A percentile compares a stretch with the other conserved stretches of the same genome.
phyloP scores from a whole-genome alignment of 306 rosid species.

The Cyamopsis tetragonoloba region DNA sequence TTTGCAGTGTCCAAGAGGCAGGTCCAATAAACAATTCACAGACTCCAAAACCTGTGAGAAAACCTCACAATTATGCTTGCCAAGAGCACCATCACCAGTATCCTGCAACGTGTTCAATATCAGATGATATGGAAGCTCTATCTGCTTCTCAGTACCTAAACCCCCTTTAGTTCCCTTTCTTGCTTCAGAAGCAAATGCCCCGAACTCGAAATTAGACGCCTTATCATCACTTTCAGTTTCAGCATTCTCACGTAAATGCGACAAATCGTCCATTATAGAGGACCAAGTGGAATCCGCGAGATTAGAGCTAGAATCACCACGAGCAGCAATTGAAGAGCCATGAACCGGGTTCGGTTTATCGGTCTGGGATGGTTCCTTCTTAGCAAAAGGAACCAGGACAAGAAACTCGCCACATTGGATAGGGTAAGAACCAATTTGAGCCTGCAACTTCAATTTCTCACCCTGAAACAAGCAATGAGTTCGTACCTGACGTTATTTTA shows the following conservation, averaged over 20 bases:
- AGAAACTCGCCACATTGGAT: slow-evolving; percentile 53
- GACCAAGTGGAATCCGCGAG: slow-evolving; percentile 70
- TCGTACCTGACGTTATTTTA: neutral
- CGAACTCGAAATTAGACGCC: neutral
- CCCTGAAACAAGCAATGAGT: slow-evolving; percentile 49
- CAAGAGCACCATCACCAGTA: slow-evolving; percentile 28
- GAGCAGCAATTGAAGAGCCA: slow-evolving; percentile 19
- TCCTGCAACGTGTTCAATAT: slow-evolving; percentile 40
- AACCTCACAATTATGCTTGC: slow-evolving; percentile 40
- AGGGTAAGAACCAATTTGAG: slow-evolving; percentile 27
- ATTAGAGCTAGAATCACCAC: slow-evolving; percentile 34
- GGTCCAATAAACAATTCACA: slow-evolving; percentile 59
- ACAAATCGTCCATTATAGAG: slow-evolving; percentile 66
- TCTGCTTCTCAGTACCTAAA: slow-evolving; percentile 36
- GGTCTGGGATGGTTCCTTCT: slow-evolving; percentile 37
- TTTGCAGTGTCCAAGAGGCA: slow-evolving; percentile 60
- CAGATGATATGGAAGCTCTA: slow-evolving; percentile 49
- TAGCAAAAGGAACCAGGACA: slow-evolving; percentile 63
- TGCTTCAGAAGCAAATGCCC: neutral
- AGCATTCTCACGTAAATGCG: slow-evolving; percentile 36
- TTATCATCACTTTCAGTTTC: slow-evolving; percentile 18
- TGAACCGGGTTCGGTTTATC: slow-evolving; percentile 27
- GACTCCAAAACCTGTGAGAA: slow-evolving; percentile 54
- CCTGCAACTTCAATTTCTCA: slow-evolving; percentile 53
- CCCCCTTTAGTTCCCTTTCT: slow-evolving; percentile 25